Percentiles rank a stretch among this genome's conserved stretches.
phyloP scores from a whole-genome alignment of 768 basidiomycete genomes.

The Podaxis sp. region DNA sequence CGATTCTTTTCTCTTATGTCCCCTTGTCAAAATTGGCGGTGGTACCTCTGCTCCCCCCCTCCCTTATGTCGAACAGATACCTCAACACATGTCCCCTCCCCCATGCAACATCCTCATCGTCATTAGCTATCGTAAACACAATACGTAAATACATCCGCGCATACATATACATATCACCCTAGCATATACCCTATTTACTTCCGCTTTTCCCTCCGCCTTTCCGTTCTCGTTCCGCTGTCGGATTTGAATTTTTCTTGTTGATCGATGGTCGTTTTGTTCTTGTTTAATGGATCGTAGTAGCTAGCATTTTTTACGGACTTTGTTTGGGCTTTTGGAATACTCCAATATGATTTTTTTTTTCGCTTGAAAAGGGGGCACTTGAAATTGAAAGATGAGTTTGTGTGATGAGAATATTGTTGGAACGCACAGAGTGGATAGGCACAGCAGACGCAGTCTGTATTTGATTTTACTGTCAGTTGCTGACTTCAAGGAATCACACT shows the following conservation, averaged over 20 bases:
- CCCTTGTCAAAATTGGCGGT: slow-evolving; percentile 9
- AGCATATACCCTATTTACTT: slow-evolving; percentile 13
- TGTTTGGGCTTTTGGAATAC: background rate
- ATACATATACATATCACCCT: slow-evolving; percentile 10
- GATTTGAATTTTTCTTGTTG: background rate
- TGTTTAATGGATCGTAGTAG: background rate
- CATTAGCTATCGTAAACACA: background rate
- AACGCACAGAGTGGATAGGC: too few species aligned
- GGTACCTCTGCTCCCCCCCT: background rate
- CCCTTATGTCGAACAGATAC: slow-evolving; percentile 4
- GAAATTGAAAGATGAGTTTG: background rate
- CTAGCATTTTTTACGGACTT: background rate
- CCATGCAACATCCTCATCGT: slow-evolving; percentile 10
- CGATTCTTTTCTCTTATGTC: background rate
- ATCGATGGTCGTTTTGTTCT: background rate
- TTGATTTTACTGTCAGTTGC: too few species aligned
- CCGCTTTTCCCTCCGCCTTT: background rate
- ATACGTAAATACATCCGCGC: slow-evolving; percentile 1
- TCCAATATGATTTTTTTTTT: slow-evolving; percentile 3
- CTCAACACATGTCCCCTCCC: background rate
- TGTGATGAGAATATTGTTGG: too few species aligned
- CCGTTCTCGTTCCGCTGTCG: background rate
- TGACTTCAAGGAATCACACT: too few species aligned
- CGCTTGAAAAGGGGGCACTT: background rate
- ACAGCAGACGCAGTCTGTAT: too few species aligned